Percentiles rank a stretch among this genome's conserved stretches.
Conservation (phyloP, 306 rosid genomes). For the Dalbergia oliveri region DNA sequence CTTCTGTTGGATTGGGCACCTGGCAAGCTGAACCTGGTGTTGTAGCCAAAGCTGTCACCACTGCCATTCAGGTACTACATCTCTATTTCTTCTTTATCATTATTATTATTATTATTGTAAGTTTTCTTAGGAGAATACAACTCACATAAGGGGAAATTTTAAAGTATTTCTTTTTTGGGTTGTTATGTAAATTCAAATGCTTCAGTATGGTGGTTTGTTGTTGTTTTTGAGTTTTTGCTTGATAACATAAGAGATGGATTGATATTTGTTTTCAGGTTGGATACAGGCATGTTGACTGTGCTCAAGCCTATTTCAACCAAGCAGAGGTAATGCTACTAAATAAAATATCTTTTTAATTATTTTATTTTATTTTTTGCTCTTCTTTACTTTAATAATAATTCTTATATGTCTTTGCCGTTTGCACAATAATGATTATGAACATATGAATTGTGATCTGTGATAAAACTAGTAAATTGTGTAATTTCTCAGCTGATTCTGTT, state of each 20-base stretch:
- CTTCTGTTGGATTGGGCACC: slow-evolving; percentile 70
- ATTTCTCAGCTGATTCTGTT: too few species aligned
- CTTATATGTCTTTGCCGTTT: background rate
- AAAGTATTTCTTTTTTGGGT: too few species aligned
- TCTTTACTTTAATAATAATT: background rate
- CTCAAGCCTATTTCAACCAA: slow-evolving; percentile 63
- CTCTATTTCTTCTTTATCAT: background rate
- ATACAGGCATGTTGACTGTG: slow-evolving; percentile 77
- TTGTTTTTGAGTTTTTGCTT: background rate
- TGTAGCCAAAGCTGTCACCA: slow-evolving; percentile 54
- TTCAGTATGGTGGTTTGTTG: background rate
- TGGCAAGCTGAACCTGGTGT: slow-evolving; percentile 57
- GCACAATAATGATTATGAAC: background rate
- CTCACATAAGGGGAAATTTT: background rate
- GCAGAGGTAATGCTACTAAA: slow-evolving; percentile 55
- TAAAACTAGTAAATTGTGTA: background rate
- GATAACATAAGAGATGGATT: background rate
- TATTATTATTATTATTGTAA: too few species aligned
- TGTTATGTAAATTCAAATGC: background rate
- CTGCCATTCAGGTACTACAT: slow-evolving; percentile 58
- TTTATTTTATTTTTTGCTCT: background rate
- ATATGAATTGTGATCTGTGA: background rate
- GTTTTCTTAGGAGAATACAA: background rate
- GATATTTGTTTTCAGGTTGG: slow-evolving; percentile 54
- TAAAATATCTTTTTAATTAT: background rate